Percentiles rank a stretch among this genome's conserved stretches.
Conservation (phyloP, 768 basidiomycete species). For the Rhizopogon salebrosus region DNA sequence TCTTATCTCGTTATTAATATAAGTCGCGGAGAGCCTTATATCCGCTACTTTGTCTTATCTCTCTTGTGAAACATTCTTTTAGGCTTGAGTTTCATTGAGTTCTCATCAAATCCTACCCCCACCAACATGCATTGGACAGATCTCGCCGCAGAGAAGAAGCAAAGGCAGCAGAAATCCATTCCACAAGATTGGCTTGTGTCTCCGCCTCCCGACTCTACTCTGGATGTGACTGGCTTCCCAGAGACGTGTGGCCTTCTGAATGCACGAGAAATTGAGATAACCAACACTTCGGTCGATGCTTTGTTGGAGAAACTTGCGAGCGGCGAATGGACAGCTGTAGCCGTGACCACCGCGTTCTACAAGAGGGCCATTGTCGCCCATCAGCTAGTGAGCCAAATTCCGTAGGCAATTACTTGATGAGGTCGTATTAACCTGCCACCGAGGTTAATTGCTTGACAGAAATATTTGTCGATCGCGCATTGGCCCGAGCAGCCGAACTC, state of each 20-base stretch:
- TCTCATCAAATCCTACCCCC: neutral
- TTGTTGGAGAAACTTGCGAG: slow-evolving; percentile 51
- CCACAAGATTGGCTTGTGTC: slow-evolving; percentile 61
- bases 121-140: slow-evolving; percentile 40
- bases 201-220: slow-evolving; percentile 39
- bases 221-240: slow-evolving; percentile 53
- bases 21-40: neutral
- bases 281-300: slow-evolving; percentile 37
- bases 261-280: slow-evolving; percentile 54
- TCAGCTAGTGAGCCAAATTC: slow-evolving; percentile 48
- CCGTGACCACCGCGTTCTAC: slow-evolving; percentile 68
- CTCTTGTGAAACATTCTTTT: neutral
- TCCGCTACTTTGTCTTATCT: slow-evolving; percentile 1
- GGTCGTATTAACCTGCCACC: neutral
- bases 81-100: neutral
- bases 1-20: neutral
- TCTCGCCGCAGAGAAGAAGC: slow-evolving; percentile 49
- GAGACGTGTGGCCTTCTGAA: slow-evolving; percentile 53
- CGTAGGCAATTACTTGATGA: neutral
- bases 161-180: slow-evolving; percentile 47
- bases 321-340: slow-evolving; percentile 56
- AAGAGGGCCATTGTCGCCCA: slow-evolving; percentile 80
- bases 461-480: slow-evolving; percentile 71
- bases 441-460: slow-evolving; percentile 82
- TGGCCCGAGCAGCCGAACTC: slow-evolving; percentile 57